Evolutionary conservation across 768 basidiomycete species (phyloP), one percentile per base, ranked within the genome.

Genomic region (Lentinula edodes): DNA sequence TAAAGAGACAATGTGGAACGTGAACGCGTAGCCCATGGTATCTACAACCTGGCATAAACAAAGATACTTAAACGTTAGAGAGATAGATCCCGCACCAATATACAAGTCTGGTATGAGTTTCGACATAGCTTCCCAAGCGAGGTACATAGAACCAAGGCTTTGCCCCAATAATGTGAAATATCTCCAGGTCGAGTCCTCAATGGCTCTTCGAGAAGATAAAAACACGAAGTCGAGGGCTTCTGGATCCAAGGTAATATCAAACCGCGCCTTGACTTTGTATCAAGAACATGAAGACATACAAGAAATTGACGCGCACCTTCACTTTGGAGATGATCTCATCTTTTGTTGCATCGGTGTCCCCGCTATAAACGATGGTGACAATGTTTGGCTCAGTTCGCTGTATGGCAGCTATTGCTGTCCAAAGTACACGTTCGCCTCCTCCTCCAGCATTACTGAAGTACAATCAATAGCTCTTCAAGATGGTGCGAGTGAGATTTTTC

Each of bases 21-120:
- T 93, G 70, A 98, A 98, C 0, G 95, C 94, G 67, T 95, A 97
- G 34, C 97, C 97, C 95, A 98, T 98, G 0, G 95, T 93, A 71
- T 99, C 96, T 97, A 66, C 2, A 48, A 51, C 9, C 18, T 8
- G 7, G 9, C 18, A 9, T 7, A 16, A 7, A 48, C 9, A 6
- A 16, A 42, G 3, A 50, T 5, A 20, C 12, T 34, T 7, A 6
- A 28, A 32, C 3, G 7, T 9, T 34, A 59, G 38, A 35, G n/a
- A n/a, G 2, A 15, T 28, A 59, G 50, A 43, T 13, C 36, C 2
- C 55, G 39, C 50, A 94, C 95, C 95, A 41, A 99, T 90, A 74
- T 87, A 99, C 1, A 96, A 76, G 73, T 98, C 93, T 1, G 95
- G 95, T 50, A 95, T 82, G 23, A 98, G 75, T 56, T 77, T 80